Evolutionary conservation across 768 basidiomycete genomes (phyloP).

Genomic region (Phylloporus sp.): DNA sequence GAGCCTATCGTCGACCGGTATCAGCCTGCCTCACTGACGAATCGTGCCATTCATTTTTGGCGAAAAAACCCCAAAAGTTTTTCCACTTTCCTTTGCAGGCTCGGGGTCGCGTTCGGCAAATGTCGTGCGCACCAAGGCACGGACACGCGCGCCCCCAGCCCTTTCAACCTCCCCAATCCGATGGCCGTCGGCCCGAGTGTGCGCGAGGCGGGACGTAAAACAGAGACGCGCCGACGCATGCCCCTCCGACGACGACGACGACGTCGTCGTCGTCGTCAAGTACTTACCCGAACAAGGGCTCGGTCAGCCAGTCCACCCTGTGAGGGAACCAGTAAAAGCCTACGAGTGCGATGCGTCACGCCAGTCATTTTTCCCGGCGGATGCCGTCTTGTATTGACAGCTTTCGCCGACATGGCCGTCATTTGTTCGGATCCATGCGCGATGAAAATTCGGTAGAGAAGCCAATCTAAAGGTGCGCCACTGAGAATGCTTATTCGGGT

Average conservation of each 20-base stretch:
- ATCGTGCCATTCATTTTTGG: neutral
- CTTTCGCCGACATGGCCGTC: neutral
- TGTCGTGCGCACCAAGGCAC: neutral
- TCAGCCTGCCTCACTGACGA: neutral
- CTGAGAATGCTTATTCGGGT: neutral
- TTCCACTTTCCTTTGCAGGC: conserved; percentile 14
- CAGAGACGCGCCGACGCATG: conserved; percentile 22
- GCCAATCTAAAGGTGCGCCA: neutral
- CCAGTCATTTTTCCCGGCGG: neutral
- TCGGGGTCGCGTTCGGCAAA: conserved; percentile 13
- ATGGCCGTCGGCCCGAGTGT: neutral
- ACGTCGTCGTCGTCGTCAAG: neutral
- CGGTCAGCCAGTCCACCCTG: neutral
- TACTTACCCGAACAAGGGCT: neutral
- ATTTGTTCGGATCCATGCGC: too few relatives aligned
- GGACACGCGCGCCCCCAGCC: neutral
- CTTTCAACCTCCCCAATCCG: conserved; percentile 18
- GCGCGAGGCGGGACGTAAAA: conserved; percentile 18
- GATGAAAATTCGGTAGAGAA: neutral
- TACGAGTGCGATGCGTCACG: neutral
- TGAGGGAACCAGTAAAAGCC: too few relatives aligned
- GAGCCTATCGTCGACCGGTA: neutral
- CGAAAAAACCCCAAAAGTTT: conserved; percentile 1
- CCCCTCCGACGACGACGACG: neutral
- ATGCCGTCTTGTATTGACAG: conserved; percentile 5